A percentile compares a stretch with the other conserved stretches of the same genome.
These are phyloP conservation scores for Chaetomium globosum DNA, from an alignment of 2,329 filamentous ascomycete genomes.

Conservation along the genomic window DNA sequence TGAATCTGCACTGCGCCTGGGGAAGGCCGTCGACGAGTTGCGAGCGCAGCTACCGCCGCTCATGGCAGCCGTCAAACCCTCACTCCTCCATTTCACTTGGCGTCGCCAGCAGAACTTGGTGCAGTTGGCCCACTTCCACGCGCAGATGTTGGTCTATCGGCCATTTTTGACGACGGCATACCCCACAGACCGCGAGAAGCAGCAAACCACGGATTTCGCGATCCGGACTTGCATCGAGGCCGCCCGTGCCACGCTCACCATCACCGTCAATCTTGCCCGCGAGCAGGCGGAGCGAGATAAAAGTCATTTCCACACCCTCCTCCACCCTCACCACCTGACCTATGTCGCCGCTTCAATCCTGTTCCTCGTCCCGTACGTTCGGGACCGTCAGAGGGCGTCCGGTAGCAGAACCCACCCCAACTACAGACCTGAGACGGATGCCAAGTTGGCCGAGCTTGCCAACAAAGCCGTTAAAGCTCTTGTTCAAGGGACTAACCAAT, in stretches of 20 bases:
- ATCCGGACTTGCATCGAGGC: constrained; percentile 26
- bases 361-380: constrained; percentile 28
- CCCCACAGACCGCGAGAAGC: constrained; percentile 23
- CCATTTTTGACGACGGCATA: constrained; percentile 33
- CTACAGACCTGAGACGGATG: constrained; percentile 20
- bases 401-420: neutral
- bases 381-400: constrained; percentile 25
- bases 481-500: constrained; percentile 18
- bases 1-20: constrained; percentile 15
- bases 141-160: constrained; percentile 32
- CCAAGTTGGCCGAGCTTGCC: constrained; percentile 23
- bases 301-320: constrained; percentile 31
- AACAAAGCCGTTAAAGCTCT: constrained; percentile 25
- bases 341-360: constrained; percentile 27
- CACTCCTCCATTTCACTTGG: constrained; percentile 26
- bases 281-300: constrained; percentile 27
- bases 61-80: constrained; percentile 23
- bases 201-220: constrained; percentile 15
- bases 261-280: constrained; percentile 21
- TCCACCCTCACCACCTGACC: constrained; percentile 31
- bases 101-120: constrained; percentile 31
- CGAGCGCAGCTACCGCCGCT: constrained; percentile 23
- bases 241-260: constrained; percentile 16
- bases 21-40: constrained; percentile 31
- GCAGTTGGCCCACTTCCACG: constrained; percentile 30